Evolutionary conservation across 192 early-diverging fungal species (phyloP), one percentile per base, ranked within the genome.

Genomic region (Backusella parvicylindrica): DNA sequence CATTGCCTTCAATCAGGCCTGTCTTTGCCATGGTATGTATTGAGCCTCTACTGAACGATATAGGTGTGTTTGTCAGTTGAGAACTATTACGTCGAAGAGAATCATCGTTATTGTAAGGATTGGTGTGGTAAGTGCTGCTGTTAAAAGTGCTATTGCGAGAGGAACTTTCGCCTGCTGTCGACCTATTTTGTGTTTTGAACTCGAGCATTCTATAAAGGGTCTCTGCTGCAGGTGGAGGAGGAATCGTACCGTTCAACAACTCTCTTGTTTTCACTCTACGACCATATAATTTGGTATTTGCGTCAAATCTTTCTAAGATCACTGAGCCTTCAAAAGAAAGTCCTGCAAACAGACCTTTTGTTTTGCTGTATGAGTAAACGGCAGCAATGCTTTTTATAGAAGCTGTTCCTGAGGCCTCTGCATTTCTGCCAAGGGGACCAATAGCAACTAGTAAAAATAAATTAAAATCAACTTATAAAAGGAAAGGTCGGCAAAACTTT

Each of bases 271-370:
- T 78, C 5, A 97, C 89, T 47, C 87, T 85, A 63, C 88, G 83
- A 40, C 93, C 90, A 76, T 99, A 97, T 97, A 97, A 95, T 2
- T 99, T 97, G 75, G 92, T 91, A 26, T 94, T 99, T 75, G 98
- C 96, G 1, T 98, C 93, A 82, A 98, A 97, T 74, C 90, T 98
- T 75, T 80, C 81, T 5, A 86, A 89, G 36, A 89, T 91, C 78
- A 99, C 97, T 83, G 84, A 92, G 76, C 96, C 87, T 71, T 86
- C 85, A 38, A 86, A 71, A 11, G 85, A 86, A 16, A 86, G 82
- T 21, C 84, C 97, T 16, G 93, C 96, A 89, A 97, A 97, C 70
- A 98, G 87, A 3, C 97, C 97, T 78, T 90, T 91, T 16, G 93
- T 88, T 77, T 97, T 95, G 77, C 92, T 86, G 80, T 98, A 98